Evolutionary conservation across 1,284 basidiomycete genomes (phyloP).

Genomic region (Sanguinoderma infundibulare): DNA sequence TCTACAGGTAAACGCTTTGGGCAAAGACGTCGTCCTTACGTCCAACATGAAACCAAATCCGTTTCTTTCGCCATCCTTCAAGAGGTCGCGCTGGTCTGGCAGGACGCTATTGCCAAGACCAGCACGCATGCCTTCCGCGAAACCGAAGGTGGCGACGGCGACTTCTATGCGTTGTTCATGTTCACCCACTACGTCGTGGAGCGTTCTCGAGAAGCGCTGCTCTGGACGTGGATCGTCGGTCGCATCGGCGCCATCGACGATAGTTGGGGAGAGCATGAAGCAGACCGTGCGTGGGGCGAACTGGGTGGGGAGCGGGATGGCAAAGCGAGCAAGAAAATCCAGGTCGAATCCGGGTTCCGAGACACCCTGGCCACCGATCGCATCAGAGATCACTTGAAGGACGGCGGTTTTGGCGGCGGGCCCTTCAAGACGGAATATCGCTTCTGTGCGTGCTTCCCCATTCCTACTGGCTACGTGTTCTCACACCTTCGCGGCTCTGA

Average conservation of each 20-base stretch:
- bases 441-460: conserved; percentile 28
- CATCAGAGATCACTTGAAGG: conserved; percentile 20
- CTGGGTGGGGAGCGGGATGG: conserved; percentile 34
- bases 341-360: conserved; percentile 19
- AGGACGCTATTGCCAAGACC: conserved; percentile 33
- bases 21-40: conserved; percentile 41
- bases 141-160: conserved; percentile 34
- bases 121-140: conserved; percentile 40
- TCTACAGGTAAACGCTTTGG: conserved; percentile 40
- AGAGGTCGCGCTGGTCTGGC: conserved; percentile 36
- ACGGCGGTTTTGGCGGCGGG: conserved; percentile 22
- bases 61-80: conserved; percentile 37
- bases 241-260: conserved; percentile 36
- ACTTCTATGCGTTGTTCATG: conserved; percentile 40
- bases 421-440: conserved; percentile 28
- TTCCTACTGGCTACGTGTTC: not conserved
- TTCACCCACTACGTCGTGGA: conserved; percentile 43
- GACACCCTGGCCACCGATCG: conserved; percentile 27
- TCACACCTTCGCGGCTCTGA: not conserved
- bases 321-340: conserved; percentile 17
- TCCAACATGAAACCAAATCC: conserved; percentile 43
- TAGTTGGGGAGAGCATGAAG: conserved; percentile 32
- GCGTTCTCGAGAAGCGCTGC: conserved; percentile 44
- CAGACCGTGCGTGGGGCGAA: conserved; percentile 40
- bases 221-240: conserved; percentile 47